These are phyloP conservation scores for Haplographium delicatum DNA, from an alignment of 495 filamentous ascomycete genomes.

Conservation along the genomic window DNA sequence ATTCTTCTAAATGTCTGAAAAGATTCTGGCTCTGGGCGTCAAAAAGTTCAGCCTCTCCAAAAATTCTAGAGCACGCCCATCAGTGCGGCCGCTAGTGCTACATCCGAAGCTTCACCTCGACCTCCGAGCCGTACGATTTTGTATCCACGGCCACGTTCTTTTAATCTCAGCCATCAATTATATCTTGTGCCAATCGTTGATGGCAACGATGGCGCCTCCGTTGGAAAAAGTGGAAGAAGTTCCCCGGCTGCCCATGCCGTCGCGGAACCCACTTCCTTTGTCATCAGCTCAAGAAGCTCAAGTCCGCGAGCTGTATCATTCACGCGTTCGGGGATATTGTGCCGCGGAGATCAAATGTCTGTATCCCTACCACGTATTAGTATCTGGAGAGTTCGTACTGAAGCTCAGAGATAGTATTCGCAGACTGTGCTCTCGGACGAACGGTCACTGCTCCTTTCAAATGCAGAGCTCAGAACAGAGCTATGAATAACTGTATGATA, in stretches of 20 bases:
- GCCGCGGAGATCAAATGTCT: conserved; percentile 70
- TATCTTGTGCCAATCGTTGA: background rate
- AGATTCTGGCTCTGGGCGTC: background rate
- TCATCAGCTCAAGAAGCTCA: conserved; percentile 87
- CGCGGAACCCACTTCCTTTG: conserved; percentile 83
- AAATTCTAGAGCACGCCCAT: background rate
- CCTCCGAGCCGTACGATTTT: conserved; percentile 10
- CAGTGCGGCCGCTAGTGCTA: background rate
- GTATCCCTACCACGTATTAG: conserved; percentile 3
- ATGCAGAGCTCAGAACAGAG: conserved; percentile 69
- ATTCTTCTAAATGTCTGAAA: no score
- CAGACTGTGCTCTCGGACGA: conserved; percentile 77
- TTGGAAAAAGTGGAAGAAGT: conserved; percentile 12
- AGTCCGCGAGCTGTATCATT: conserved; percentile 86
- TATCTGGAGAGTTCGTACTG: background rate
- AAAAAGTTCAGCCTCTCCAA: conserved; percentile 1
- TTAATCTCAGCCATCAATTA: background rate
- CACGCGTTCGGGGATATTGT: conserved; percentile 73
- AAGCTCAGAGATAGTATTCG: conserved; percentile 41
- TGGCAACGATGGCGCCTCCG: conserved; percentile 25
- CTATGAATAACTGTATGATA: conserved; percentile 94
- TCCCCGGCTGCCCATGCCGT: conserved; percentile 47
- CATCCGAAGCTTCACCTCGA: background rate
- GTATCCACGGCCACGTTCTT: background rate
- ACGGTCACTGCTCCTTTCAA: conserved; percentile 82